A percentile compares a stretch with the other conserved stretches of the same genome.
These are phyloP conservation scores for Trypethelium eluteriae DNA, from an alignment of 495 filamentous ascomycete species.

Conservation along the genomic window DNA sequence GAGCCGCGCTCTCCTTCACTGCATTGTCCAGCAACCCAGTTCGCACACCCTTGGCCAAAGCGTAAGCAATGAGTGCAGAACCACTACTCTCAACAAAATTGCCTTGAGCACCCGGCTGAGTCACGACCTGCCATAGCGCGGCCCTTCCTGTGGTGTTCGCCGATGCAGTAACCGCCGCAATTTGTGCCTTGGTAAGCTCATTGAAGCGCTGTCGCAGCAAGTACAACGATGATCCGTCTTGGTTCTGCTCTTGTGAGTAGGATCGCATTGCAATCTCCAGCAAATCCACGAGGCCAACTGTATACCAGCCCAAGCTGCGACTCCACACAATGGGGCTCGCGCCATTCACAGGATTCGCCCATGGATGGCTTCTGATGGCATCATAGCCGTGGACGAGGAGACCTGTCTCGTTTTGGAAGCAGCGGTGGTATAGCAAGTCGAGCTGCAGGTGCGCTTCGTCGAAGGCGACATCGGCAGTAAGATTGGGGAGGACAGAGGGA, in stretches of 20 bases:
- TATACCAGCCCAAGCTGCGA: conserved; percentile 53
- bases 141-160: conserved; percentile 33
- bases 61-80: conserved; percentile 54
- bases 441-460: not conserved
- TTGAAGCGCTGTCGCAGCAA: conserved; percentile 7
- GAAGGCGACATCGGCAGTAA: not conserved
- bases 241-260: conserved; percentile 24
- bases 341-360: conserved; percentile 51
- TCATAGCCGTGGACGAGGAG: conserved; percentile 55
- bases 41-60: conserved; percentile 46
- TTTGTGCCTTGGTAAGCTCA: conserved; percentile 39
- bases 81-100: conserved; percentile 58
- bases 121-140: conserved; percentile 48
- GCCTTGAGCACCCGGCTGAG: conserved; percentile 37
- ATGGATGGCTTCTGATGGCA: conserved; percentile 44
- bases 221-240: not conserved
- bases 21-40: conserved; percentile 33
- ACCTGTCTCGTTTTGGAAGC: conserved; percentile 40
- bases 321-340: conserved; percentile 51
- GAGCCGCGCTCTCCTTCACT: conserved; percentile 17
- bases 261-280: conserved; percentile 41
- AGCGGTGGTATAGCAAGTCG: not conserved
- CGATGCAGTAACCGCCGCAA: conserved; percentile 24
- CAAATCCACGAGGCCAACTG: conserved; percentile 50
- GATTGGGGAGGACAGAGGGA: not conserved